Percentiles rank a stretch among this genome's conserved stretches.
These are phyloP conservation scores for Exserohilum turcica DNA, from an alignment of 2,329 filamentous ascomycete species.

Conservation along the genomic window DNA sequence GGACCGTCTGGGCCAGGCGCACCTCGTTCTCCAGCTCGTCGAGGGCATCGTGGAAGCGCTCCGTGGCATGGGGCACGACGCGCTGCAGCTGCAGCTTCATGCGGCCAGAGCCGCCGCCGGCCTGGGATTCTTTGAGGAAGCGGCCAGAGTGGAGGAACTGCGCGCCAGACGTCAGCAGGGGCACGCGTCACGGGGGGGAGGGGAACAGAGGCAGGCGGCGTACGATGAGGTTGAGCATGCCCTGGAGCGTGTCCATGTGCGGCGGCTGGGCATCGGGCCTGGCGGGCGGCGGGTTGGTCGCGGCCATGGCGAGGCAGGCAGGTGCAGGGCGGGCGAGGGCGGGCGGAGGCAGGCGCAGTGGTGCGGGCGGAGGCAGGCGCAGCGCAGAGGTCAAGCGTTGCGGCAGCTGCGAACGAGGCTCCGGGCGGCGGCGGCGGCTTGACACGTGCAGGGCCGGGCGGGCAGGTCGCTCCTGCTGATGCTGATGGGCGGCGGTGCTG, in stretches of 20 bases:
- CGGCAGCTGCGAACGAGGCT: too few relatives aligned
- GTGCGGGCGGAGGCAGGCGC: too few relatives aligned
- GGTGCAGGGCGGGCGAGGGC: not conserved
- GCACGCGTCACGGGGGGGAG: not conserved
- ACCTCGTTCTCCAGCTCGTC: slow-evolving; percentile 57
- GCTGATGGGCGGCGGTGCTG: too few relatives aligned
- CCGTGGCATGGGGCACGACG: slow-evolving; percentile 49
- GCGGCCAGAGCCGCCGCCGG: slow-evolving; percentile 35
- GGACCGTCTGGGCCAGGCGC: slow-evolving; percentile 39
- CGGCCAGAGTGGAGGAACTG: slow-evolving; percentile 54
- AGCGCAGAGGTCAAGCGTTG: too few relatives aligned
- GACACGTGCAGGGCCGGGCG: slow-evolving; percentile 23
- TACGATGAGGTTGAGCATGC: slow-evolving; percentile 56
- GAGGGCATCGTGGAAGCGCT: slow-evolving; percentile 57
- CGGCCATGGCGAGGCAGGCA: slow-evolving; percentile 18
- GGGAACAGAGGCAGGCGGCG: slow-evolving; percentile 20
- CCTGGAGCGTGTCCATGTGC: slow-evolving; percentile 53
- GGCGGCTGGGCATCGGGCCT: slow-evolving; percentile 9
- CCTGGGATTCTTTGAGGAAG: slow-evolving; percentile 51
- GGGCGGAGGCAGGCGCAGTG: too few relatives aligned
- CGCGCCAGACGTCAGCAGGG: slow-evolving; percentile 10
- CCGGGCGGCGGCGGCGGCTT: not conserved
- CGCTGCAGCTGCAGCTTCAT: slow-evolving; percentile 44
- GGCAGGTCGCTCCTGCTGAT: too few relatives aligned
- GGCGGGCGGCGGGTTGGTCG: slow-evolving; percentile 14